Base-by-base conservation (phyloP, 768 basidiomycete genomes). In the Crucibulum laeve region DNA sequence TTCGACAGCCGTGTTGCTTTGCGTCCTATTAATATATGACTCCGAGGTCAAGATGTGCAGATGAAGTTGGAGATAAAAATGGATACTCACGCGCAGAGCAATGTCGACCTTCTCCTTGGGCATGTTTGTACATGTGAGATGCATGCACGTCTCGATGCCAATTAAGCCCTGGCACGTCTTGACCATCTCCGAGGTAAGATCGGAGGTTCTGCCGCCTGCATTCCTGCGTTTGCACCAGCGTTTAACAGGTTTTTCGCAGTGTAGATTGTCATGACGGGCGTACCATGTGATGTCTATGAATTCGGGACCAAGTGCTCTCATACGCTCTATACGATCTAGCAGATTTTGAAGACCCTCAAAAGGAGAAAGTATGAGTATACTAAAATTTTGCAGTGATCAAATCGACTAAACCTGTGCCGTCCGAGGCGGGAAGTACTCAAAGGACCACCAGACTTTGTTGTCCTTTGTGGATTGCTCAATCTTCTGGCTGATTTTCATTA, bases 51-150 rank as follows among this genome's bases (percentile, higher is more conserved):
- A 39, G 35, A 43, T 25, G 32, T 32, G 32, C 43, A 34, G 19
- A 40, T n/a, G 22, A 40, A 25, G 22, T 19, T 14, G 23, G 38
- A 47, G 40, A 38, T n/a, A 19, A 45, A 28, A 21, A 44, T 6
- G 11, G 45, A 18, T 10, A 69, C 87, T 52, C 56, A 97, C 95
- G 60, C 75, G 67, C 35, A 99, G 68, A 24, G 95, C 93, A 55
- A 84, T 80, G 65, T 96, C 93, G 17, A 99, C 87, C 60, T 98
- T 97, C 61, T 89, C 85, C 57, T 76, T 75, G n/a, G 92, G 91
- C 92, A 99, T 96, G 67, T 95, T 96, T 39, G 96, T 98, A 60
- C 96, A 98, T 35, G 95, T 98, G 53, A 99, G 65, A 66, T 99
- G 96, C 91, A 99, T 92, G 69, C 93, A 97, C 22, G 93, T 95